Percentiles rank a stretch among this genome's conserved stretches.
These are phyloP conservation scores for Serendipita indica DNA, from an alignment of 768 basidiomycete genomes.

Conservation along the genomic window DNA sequence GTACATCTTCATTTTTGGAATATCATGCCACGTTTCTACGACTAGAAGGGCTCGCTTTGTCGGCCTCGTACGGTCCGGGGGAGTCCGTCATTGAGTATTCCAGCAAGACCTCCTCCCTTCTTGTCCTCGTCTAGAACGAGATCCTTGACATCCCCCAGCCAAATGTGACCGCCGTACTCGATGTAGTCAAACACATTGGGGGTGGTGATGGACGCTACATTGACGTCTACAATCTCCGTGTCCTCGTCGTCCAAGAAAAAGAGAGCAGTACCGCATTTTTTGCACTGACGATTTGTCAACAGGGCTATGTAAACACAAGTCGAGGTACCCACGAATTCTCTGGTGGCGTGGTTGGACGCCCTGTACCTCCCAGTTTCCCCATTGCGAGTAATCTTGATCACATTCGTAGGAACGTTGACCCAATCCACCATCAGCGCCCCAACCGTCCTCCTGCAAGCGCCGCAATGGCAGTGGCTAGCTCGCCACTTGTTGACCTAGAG, in stretches of 20 bases:
- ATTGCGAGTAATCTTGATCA: neutral
- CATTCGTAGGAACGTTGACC: neutral
- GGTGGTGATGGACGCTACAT: neutral
- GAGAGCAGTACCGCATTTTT: neutral
- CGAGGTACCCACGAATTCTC: neutral
- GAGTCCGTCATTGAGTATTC: neutral
- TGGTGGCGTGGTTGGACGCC: neutral
- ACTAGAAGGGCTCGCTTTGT: neutral
- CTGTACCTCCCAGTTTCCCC: neutral
- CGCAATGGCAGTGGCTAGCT: conserved; percentile 3
- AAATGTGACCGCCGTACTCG: neutral
- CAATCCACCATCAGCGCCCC: neutral
- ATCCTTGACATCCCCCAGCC: neutral
- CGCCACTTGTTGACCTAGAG: conserved; percentile 7
- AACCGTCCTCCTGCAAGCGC: neutral
- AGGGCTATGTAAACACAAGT: neutral
- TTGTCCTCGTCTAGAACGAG: neutral
- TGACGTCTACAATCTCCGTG: neutral
- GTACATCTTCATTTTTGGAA: neutral
- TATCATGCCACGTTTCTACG: neutral
- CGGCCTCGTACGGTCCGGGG: neutral
- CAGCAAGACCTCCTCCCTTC: conserved; percentile 1
- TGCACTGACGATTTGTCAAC: conserved; percentile 2
- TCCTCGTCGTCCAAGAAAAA: neutral
- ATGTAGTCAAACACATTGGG: neutral